These are phyloP conservation scores for Thalassia testudinum DNA, from an alignment of 116 monocot genomes.

Conservation along the genomic window DNA sequence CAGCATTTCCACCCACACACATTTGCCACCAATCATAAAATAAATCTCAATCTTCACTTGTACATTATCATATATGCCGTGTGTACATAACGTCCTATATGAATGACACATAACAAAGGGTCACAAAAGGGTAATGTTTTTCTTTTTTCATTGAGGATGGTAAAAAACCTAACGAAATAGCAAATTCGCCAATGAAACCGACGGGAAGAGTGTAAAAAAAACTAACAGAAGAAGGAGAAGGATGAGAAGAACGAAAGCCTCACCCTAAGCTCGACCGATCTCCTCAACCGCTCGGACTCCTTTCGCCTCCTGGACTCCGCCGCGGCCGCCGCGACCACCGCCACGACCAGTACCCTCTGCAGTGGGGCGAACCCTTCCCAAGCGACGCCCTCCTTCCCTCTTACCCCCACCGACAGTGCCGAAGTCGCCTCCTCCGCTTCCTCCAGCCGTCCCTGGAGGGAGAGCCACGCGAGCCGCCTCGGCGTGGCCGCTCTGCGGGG, in stretches of 20 bases:
- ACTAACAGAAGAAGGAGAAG: no score
- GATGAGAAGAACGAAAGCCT: background rate
- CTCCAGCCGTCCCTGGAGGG: constrained; percentile 42
- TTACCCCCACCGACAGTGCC: constrained; percentile 21
- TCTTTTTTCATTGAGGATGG: no score
- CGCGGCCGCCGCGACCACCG: constrained; percentile 37
- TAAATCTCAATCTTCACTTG: no score
- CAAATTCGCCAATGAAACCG: no score
- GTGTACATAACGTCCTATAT: no score
- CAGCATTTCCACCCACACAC: no score
- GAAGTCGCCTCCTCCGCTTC: constrained; percentile 48
- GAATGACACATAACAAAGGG: no score
- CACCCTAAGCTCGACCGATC: constrained; percentile 65
- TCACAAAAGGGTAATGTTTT: no score
- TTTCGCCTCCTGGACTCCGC: constrained; percentile 19
- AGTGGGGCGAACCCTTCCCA: constrained; percentile 79
- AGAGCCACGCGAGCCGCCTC: constrained; percentile 34
- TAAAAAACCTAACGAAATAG: no score
- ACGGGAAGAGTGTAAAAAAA: no score
- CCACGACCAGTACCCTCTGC: constrained; percentile 62
- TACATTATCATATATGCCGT: no score
- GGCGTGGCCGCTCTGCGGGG: background rate
- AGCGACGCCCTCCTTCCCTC: constrained; percentile 26
- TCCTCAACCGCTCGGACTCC: constrained; percentile 23
- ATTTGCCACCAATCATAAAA: no score